Evolutionary conservation across 257 asterid species (phyloP).

Genomic region (Solanum bulbocastanum): DNA sequence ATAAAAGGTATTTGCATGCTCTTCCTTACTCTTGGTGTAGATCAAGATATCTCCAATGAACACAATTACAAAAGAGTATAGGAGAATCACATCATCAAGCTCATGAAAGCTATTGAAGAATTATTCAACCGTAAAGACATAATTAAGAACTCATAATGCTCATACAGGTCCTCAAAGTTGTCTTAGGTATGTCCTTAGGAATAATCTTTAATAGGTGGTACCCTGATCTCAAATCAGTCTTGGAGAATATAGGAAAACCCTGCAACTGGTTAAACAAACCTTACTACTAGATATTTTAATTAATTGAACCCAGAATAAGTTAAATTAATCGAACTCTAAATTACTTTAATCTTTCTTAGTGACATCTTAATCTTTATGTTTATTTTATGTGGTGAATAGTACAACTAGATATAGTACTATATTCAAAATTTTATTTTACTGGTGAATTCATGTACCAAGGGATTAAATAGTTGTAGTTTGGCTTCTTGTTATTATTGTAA

Average conservation of each 20-base stretch:
- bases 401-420: neutral
- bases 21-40: neutral
- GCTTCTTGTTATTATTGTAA: neutral
- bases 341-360: neutral
- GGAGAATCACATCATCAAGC: neutral
- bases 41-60: neutral
- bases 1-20: neutral
- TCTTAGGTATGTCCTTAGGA: too few species aligned
- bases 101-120: neutral
- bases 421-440: neutral
- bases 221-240: neutral
- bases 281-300: neutral
- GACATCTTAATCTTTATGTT: slow-evolving; percentile 9
- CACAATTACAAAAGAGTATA: neutral
- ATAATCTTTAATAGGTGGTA: neutral
- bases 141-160: neutral
- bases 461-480: neutral
- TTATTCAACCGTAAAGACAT: neutral
- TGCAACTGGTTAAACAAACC: too few species aligned
- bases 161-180: too few species aligned
- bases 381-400: slow-evolving; percentile 29
- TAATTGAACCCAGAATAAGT: neutral
- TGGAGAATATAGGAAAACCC: too few species aligned
- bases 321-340: neutral
- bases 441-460: slow-evolving; percentile 3